Evolutionary conservation across 1,139 yeast genomes (phyloP), one percentile per base, ranked within the genome.

Genomic region (Magnusiomyces paraingens): DNA sequence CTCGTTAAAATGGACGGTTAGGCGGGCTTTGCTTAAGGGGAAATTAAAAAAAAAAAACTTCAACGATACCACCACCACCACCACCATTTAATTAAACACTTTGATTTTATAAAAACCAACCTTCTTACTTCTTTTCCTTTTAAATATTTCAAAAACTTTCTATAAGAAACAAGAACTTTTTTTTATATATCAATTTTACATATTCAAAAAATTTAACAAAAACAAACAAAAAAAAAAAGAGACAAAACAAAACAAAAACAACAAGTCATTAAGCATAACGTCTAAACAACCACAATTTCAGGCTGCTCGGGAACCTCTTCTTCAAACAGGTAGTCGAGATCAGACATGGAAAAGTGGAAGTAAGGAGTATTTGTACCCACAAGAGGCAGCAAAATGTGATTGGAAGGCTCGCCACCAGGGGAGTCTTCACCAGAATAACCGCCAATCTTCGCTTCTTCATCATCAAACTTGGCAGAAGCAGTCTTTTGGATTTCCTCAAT

Each of bases 291-390:
- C 18, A 5, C 6, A 38, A 38, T n/a, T 14, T 26, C 32, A 5
- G 32, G 32, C 32, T 26, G 32, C 32, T 26, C 32, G 32, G 18
- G 41, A 10, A n/a, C 8, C 41, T n/a, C 15, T 18, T 45, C 48
- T 3, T 29, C 21, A 26, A 6, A 26, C 40, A 49, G n/a, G 22
- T 32, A 56, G 35, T 70, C 72, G 61, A 86, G 84, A 59, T 86
- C 82, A 20, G 96, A 96, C 63, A 90, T 82, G 52, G 89, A 95
- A 56, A 88, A 74, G 70, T 89, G 96, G 80, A 90, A 87, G 69
- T 82, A 87, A 44, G 96, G 95, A 40, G 89, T 81, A 65, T 83
- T 78, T 1, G 95, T 86, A 52, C 84, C 82, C 15, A 82, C 75
- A 1, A 89, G 80, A 20, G 91, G 83, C 52, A 72, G 72, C 61